Base-by-base conservation (phyloP, 495 filamentous ascomycete genomes). In the Aspergillus baeticus region DNA sequence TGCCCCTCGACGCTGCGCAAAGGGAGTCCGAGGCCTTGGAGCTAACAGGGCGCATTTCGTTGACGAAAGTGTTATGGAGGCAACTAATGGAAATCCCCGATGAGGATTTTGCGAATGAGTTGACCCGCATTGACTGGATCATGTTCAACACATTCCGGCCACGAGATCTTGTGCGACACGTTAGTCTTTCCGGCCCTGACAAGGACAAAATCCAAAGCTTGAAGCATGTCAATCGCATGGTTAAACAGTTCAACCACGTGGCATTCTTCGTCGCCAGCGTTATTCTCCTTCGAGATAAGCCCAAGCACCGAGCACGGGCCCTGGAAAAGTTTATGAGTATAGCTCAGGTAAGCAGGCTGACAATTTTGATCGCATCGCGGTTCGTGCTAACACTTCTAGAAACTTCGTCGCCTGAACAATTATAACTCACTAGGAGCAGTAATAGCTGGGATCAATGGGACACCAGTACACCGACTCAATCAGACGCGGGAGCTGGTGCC, bases 121-220 rank as follows among this genome's bases (percentile, higher is more conserved):
- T 98, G 64, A 97, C 94, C 6, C 84, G 94, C 50, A 92, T 98
- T 38, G 94, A 98, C 73, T 97, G 93, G 94, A 82, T 91, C 64
- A 92, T 96, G 84, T 96, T 96, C 71, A 92, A 87, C 60, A 88
- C 91, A n/a, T 95, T 98, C 66, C 86, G 89, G n/a, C 88, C 92
- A 39, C 88, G 94, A 44, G 95, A 98, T 71, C 80, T 97, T 5
- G 88, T 98, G 45, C 87, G 95, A 2, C 88, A 96, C 69, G 91
- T 96, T 58, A 91, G 85, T 63, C 74, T 96, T 43, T 81, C 86
- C 5, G 71, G 81, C 3, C 83, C 87, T 29, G 75, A 77, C 37
- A 90, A 88, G 71, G 87, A 90, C 53, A 90, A 87, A 62, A 88
- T 86, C 66, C 87, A 85, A 63, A 88, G 85, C 66, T 76, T 97